Base-by-base conservation (phyloP, 2,329 filamentous ascomycete genomes). In the Trichoderma semiorbis region DNA sequence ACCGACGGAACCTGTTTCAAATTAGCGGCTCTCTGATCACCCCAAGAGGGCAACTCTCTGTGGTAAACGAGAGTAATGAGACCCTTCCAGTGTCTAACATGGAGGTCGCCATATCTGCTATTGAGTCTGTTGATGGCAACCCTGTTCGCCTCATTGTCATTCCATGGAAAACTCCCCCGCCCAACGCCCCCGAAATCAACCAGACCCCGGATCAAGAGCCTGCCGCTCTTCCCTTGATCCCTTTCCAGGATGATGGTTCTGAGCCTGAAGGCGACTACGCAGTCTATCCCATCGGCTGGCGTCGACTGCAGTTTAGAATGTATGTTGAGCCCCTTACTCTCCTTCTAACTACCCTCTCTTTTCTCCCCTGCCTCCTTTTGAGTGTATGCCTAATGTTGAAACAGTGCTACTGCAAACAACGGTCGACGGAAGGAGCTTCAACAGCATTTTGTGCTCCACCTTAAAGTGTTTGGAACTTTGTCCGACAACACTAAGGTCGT, bases 141-240 rank as follows among this genome's bases (percentile, higher is more conserved):
- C 85, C 93, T 0, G 94, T 98, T 57, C 95, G 97, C 77, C 91
- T 98, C 74, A 98, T 98, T 74, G 96, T 96, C 8, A 97, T 98
- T 72, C 95, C 95, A 1, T 98, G 95, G 95, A 98, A 98, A 85
- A 98, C 95, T 2, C 95, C 94, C 1, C 93, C 92, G 32, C 93
- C 93, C 65, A 93, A 91, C 81, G 89, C 91, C 4, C 87, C 90
- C n/a, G 89, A 92, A 74, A 85, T 90, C 72, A 86, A 83, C 73
- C 89, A 91, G 73, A 84, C 84, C 2, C 85, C 85, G 0, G 95
- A 98, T 79, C 94, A 95, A 78, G 95, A 98, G 79, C 95, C 95
- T 6, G 89, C 92, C 0, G 88, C 93, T 1, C 90, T 97, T 72
- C 93, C 93, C 1, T 83, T 98, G 73, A 88, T 90, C 64, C 88